Evolutionary conservation across 225 moss, liverwort and hornwort genomes (phyloP).

Genomic region (Physcomitrium patens): DNA sequence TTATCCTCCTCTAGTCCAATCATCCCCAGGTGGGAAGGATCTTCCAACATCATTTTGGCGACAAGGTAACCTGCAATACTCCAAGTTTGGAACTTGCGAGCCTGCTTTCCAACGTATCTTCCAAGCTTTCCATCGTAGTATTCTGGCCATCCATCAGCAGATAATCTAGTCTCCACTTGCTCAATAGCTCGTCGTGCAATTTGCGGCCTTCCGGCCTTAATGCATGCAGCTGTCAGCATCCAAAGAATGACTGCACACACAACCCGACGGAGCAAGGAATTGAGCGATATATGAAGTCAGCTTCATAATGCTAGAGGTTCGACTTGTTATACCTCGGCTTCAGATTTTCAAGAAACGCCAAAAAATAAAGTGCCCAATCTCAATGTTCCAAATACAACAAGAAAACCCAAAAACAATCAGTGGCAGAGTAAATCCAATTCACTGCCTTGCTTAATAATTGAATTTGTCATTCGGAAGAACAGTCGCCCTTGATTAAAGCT

Average conservation of each 20-base stretch:
- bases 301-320: too few species aligned
- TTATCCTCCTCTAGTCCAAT: slow-evolving; percentile 88
- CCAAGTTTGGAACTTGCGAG: slow-evolving; percentile 92
- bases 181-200: slow-evolving; percentile 86
- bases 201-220: slow-evolving; percentile 93
- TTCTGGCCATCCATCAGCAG: slow-evolving; percentile 91
- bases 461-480: too few species aligned
- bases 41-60: slow-evolving; percentile 95
- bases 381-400: neutral
- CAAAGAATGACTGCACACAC: slow-evolving; percentile 77
- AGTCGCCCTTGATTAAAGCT: too few species aligned
- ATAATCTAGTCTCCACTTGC: slow-evolving; percentile 81
- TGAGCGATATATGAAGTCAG: neutral
- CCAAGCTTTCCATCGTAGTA: slow-evolving; percentile 95
- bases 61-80: slow-evolving; percentile 94
- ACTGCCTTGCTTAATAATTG: neutral
- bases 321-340: neutral
- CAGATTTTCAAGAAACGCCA: neutral
- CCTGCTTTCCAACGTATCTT: slow-evolving; percentile 87
- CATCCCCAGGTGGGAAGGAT: slow-evolving; percentile 95
- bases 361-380: neutral
- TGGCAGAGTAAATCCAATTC: neutral
- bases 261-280: neutral
- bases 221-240: slow-evolving; percentile 97
- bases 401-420: neutral